These are phyloP conservation scores for Alternaria consortialis DNA, from an alignment of 2,329 filamentous ascomycete species.

Conservation along the genomic window DNA sequence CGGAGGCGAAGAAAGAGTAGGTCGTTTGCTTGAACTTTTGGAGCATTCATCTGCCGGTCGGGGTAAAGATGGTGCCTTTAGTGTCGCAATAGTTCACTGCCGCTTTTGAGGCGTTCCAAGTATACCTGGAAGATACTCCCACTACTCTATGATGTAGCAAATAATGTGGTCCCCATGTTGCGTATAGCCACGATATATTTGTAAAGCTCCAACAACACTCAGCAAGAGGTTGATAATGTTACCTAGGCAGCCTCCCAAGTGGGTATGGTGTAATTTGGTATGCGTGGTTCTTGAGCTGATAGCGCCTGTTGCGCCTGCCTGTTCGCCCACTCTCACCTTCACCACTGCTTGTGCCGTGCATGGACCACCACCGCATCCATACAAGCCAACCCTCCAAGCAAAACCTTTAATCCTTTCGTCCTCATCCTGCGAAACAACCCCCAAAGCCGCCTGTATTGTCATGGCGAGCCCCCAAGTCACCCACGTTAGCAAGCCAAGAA, in stretches of 20 bases:
- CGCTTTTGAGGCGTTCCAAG: background rate
- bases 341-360: background rate
- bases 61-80: background rate
- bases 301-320: no score
- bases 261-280: background rate
- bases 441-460: no score
- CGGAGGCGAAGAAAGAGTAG: no score
- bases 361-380: background rate
- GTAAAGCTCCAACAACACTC: background rate
- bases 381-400: accelerated
- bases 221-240: background rate
- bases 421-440: background rate
- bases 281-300: background rate
- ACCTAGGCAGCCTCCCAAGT: background rate
- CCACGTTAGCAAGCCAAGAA: background rate
- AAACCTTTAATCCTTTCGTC: background rate
- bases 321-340: background rate
- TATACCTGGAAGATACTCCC: background rate
- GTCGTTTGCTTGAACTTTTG: no score
- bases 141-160: background rate
- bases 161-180: no score
- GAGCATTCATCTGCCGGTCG: background rate
- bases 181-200: background rate
- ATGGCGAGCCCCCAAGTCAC: background rate
- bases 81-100: background rate